Evolutionary conservation across 2,329 filamentous ascomycete genomes (phyloP).

Genomic region (Aureobasidium sp.): DNA sequence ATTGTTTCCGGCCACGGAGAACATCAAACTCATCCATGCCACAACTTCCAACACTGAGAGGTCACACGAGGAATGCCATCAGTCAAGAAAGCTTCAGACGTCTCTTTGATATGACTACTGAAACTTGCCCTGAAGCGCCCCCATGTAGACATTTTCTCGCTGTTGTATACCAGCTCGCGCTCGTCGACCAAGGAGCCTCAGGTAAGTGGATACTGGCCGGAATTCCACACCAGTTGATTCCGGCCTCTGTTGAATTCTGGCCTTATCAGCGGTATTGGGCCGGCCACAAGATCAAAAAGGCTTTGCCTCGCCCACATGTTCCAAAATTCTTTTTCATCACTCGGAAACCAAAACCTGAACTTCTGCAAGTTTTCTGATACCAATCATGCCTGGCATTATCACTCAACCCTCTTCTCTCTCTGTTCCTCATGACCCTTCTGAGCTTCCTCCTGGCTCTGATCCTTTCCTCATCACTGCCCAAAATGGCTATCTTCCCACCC

Average conservation of each 20-base stretch:
- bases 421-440: slow-evolving; percentile 55
- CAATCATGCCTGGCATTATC: slow-evolving; percentile 10
- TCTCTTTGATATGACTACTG: too few relatives aligned
- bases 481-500: slow-evolving; percentile 64
- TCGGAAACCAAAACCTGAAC: background rate
- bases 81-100: background rate
- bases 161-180: background rate
- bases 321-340: background rate
- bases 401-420: slow-evolving; percentile 34
- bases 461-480: slow-evolving; percentile 72
- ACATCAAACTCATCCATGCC: too few relatives aligned
- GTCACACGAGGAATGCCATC: background rate
- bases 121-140: background rate
- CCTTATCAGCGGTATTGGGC: background rate
- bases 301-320: background rate
- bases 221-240: background rate
- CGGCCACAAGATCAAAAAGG: slow-evolving; percentile 1
- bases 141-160: background rate
- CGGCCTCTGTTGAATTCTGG: slow-evolving; percentile 4
- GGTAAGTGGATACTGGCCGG: slow-evolving; percentile 14
- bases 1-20: background rate
- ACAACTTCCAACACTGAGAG: background rate
- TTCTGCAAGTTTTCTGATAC: background rate
- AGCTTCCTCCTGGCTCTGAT: slow-evolving; percentile 46
- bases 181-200: background rate